Conservation (phyloP, 352 stramenopile genomes). For the Thalassiosira exigua region DNA sequence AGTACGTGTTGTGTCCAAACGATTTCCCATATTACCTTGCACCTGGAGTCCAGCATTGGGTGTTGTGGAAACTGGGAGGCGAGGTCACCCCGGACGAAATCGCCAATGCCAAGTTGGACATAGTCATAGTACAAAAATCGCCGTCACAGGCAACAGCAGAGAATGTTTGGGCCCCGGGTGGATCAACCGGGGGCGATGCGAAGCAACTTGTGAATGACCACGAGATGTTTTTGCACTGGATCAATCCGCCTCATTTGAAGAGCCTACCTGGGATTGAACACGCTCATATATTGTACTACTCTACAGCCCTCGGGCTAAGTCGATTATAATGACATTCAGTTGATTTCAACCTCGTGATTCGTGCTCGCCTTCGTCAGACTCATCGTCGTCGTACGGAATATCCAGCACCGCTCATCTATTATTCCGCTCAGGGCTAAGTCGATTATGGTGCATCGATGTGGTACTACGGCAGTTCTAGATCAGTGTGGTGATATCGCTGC, state of each 20-base stretch:
- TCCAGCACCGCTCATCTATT: too few relatives aligned
- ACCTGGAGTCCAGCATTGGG: conserved; percentile 54
- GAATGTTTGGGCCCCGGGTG: not conserved
- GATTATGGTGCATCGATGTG: too few relatives aligned
- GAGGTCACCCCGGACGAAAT: conserved; percentile 48
- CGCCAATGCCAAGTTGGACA: conserved; percentile 35
- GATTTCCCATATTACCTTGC: conserved; percentile 66
- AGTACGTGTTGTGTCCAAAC: conserved; percentile 45
- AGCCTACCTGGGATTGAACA: conserved; percentile 76
- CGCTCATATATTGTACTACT: conserved; percentile 73
- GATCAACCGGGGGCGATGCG: not conserved
- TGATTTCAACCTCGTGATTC: too few relatives aligned
- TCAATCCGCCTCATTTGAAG: conserved; percentile 71
- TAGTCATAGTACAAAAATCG: too few relatives aligned
- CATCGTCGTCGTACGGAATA: too few relatives aligned
- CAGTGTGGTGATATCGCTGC: too few relatives aligned
- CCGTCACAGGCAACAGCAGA: too few relatives aligned
- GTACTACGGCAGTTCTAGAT: too few relatives aligned
- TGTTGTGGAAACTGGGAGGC: conserved; percentile 63
- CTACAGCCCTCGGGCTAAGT: too few relatives aligned
- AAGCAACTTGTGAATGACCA: conserved; percentile 24
- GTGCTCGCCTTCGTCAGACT: too few relatives aligned
- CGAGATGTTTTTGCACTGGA: conserved; percentile 66
- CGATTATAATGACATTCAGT: too few relatives aligned
- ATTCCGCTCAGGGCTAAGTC: too few relatives aligned